Base-by-base conservation (phyloP, 2,329 filamentous ascomycete genomes). In the Davidsoniella virescens region DNA sequence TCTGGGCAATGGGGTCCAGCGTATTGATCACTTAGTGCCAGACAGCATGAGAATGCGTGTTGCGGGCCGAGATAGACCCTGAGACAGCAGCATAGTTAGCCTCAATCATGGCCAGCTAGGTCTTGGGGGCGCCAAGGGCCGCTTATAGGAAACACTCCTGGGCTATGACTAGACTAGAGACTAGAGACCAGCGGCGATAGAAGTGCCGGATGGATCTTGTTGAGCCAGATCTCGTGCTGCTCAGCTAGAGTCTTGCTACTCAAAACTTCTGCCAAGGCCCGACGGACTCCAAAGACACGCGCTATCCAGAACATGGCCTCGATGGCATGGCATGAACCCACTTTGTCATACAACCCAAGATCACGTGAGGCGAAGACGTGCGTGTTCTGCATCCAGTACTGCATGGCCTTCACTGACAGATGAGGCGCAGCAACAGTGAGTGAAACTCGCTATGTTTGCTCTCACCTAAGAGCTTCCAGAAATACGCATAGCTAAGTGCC, bases 21-120 rank as follows among this genome's bases (percentile, higher is more conserved):
- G 90, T 96, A 66, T 94, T 80, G 55, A 94, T 82, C 65, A 94
- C 88, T 70, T 95, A 96, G 62, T 88, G 80, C 85, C 87, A 95
- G 60, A 95, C 83, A 9, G 87, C 87, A 57, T 83, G 75, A 4
- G 84, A 85, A 57, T 76, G 76, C 17, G 73, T 70, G 56, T 73
- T 74, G 57, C 74, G 71, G 16, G 70, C 67, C 7, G 60, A 63
- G 36, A 69, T 70, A n/a, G 75, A 70, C 1, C 72, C 70, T 45
- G 67, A 68, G 23, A 79, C 68, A 46, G 74, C 70, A 26, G 77
- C 71, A 64, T 86, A 87, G 63, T 96, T 90, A 6, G 75, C 71
- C 61, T 94, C 80, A 56, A 96, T 90, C 76, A 96, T 88, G 57
- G 85, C 82, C 23, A 92, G 75, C 64, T 96, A 90, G 60, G 92